Conservation (phyloP, 768 basidiomycete genomes). For the Myochromella boudieri region DNA sequence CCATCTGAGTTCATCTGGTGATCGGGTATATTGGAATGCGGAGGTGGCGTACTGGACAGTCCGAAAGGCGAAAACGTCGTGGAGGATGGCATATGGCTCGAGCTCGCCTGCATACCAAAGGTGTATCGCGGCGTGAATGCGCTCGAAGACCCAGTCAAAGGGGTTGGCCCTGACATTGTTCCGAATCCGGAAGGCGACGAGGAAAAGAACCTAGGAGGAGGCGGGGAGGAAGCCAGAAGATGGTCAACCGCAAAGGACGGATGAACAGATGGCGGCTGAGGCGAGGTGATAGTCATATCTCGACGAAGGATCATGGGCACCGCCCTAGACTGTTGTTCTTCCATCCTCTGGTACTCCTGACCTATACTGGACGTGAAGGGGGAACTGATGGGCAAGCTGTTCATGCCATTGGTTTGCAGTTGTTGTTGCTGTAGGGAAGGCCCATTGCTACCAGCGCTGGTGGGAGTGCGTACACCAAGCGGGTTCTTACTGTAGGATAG, state of each 20-base stretch:
- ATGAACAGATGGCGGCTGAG: slow-evolving; percentile 18
- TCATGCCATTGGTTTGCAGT: no score
- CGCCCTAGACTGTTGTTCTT: slow-evolving; percentile 20
- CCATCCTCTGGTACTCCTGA: slow-evolving; percentile 18
- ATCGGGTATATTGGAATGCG: slow-evolving; percentile 37
- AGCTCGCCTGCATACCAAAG: slow-evolving; percentile 24
- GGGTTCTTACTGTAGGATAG: slow-evolving; percentile 98
- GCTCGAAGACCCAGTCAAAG: slow-evolving; percentile 30
- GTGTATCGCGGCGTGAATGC: slow-evolving; percentile 37
- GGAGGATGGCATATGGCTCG: slow-evolving; percentile 18
- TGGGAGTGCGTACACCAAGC: slow-evolving; percentile 86
- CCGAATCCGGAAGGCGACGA: slow-evolving; percentile 30
- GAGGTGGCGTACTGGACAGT: slow-evolving; percentile 26
- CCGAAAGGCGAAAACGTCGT: slow-evolving; percentile 39
- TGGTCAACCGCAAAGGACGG: slow-evolving; percentile 26
- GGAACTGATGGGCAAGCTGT: slow-evolving; percentile 21
- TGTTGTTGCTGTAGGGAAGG: slow-evolving; percentile 45
- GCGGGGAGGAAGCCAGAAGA: slow-evolving; percentile 41
- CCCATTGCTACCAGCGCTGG: slow-evolving; percentile 46
- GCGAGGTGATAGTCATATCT: slow-evolving; percentile 18
- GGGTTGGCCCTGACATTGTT: slow-evolving; percentile 23
- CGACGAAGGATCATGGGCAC: slow-evolving; percentile 21
- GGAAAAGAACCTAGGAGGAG: slow-evolving; percentile 45
- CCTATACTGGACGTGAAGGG: slow-evolving; percentile 7
- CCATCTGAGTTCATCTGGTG: slow-evolving; percentile 29